Evolutionary conservation across 1,139 yeast genomes (phyloP).

Genomic region (Yamadazyma aaseri): DNA sequence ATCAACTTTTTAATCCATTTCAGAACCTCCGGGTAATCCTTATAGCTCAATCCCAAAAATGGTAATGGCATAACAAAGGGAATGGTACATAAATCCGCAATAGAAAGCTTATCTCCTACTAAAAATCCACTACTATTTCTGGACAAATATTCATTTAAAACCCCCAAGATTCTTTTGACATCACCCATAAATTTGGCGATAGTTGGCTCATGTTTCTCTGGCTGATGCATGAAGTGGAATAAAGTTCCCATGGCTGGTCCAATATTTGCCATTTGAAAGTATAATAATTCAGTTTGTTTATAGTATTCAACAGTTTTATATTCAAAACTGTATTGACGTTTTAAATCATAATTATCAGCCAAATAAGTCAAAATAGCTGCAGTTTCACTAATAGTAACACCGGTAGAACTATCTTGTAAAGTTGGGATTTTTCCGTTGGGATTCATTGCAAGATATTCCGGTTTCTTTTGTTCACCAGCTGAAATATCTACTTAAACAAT

Average conservation of each 20-base stretch:
- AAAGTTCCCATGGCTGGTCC: conserved; percentile 67
- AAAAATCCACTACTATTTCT: conserved; percentile 44
- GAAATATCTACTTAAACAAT: conserved; percentile 40
- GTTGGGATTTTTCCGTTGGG: conserved; percentile 69
- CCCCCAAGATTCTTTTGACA: conserved; percentile 52
- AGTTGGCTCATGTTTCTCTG: conserved; percentile 52
- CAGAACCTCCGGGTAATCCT: conserved; percentile 42
- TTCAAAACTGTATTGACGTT: conserved; percentile 47
- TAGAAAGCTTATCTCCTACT: conserved; percentile 54
- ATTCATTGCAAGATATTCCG: conserved; percentile 52
- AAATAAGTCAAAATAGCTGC: conserved; percentile 59
- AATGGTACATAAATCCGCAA: conserved; percentile 50
- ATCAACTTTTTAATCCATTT: conserved; percentile 44
- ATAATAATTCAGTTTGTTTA: conserved; percentile 49
- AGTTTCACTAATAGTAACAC: conserved; percentile 51
- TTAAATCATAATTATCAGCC: conserved; percentile 56
- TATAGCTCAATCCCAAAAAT: conserved; percentile 32
- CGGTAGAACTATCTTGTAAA: conserved; percentile 44
- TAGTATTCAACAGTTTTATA: conserved; percentile 47
- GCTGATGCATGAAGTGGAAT: conserved; percentile 45
- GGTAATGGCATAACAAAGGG: conserved; percentile 31
- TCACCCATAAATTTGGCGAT: conserved; percentile 52
- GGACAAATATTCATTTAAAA: conserved; percentile 47
- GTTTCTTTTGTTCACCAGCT: conserved; percentile 42
- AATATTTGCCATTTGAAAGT: conserved; percentile 57